phyloP scores from a whole-genome alignment of 768 basidiomycete genomes.

The Leccinum olivaceopallidum region DNA sequence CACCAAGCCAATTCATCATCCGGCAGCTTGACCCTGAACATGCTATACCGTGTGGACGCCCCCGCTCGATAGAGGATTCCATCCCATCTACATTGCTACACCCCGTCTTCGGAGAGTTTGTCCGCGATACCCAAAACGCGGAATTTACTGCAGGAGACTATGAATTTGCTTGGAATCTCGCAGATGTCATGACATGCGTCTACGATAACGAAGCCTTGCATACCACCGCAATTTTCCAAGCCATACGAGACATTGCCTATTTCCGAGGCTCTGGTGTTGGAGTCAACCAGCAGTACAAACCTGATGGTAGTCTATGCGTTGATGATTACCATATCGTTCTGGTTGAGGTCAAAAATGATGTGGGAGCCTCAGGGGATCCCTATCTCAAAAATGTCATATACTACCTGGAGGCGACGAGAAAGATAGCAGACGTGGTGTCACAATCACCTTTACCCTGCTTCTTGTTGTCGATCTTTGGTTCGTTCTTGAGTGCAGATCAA shows the following conservation, averaged over 20 bases:
- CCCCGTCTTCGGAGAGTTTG: not conserved
- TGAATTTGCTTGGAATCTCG: not conserved
- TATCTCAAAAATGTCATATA: slow-evolving; percentile 24
- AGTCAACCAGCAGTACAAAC: no score
- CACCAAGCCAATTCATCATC: no score
- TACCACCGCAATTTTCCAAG: no score
- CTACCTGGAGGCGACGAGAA: slow-evolving; percentile 23
- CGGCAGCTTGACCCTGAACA: not conserved
- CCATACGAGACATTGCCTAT: no score
- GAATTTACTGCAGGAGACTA: not conserved
- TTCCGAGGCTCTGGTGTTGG: no score
- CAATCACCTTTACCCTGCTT: slow-evolving; percentile 30
- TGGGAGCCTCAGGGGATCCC: slow-evolving; percentile 24
- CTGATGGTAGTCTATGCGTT: no score
- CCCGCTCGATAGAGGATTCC: not conserved
- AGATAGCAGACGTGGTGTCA: not conserved
- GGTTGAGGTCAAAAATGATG: slow-evolving; percentile 24
- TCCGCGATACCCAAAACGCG: not conserved
- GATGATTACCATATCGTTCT: slow-evolving; percentile 2
- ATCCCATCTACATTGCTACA: not conserved
- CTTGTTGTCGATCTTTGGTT: slow-evolving; percentile 26
- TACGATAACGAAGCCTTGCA: accelerated
- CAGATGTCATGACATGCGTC: not conserved
- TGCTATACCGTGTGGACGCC: not conserved
- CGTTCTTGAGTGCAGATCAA: no score